phyloP scores from a whole-genome alignment of 139 green algal species.

The Volvox africanus region DNA sequence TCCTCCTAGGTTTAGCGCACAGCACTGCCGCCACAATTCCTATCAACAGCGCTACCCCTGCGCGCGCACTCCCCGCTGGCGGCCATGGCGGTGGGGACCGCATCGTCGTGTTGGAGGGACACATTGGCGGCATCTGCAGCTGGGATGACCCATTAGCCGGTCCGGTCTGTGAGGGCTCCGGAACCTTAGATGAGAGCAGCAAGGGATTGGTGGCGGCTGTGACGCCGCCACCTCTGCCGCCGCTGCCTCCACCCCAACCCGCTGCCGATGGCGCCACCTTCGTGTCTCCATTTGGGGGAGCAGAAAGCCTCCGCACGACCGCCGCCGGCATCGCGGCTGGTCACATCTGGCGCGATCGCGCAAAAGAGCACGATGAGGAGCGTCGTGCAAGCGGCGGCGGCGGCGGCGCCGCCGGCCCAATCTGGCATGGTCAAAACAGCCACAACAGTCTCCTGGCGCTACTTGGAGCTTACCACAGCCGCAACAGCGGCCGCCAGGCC shows the following conservation, averaged over 20 bases:
- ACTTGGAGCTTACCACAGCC: neutral
- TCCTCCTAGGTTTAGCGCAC: too few relatives aligned
- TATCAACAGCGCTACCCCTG: too few relatives aligned
- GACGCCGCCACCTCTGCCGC: neutral
- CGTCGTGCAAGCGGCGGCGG: neutral
- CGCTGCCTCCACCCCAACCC: neutral
- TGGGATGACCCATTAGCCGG: neutral
- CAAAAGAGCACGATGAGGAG: neutral
- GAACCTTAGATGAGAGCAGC: neutral
- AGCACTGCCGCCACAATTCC: too few relatives aligned
- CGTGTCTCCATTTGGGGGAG: neutral
- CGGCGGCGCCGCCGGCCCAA: neutral
- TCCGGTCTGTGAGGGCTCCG: slow-evolving; percentile 18
- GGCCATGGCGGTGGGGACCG: too few relatives aligned
- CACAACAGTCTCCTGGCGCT: neutral
- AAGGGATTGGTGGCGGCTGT: neutral
- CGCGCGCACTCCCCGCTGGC: too few relatives aligned
- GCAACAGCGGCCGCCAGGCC: neutral
- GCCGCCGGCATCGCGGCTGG: slow-evolving; percentile 7
- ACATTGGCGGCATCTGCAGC: neutral
- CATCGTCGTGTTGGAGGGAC: neutral
- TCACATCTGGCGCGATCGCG: neutral
- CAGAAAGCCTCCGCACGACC: neutral
- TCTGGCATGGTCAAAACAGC: neutral
- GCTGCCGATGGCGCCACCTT: neutral